These are phyloP conservation scores for Zarea fungicola DNA, from an alignment of 2,329 filamentous ascomycete genomes.

Conservation along the genomic window DNA sequence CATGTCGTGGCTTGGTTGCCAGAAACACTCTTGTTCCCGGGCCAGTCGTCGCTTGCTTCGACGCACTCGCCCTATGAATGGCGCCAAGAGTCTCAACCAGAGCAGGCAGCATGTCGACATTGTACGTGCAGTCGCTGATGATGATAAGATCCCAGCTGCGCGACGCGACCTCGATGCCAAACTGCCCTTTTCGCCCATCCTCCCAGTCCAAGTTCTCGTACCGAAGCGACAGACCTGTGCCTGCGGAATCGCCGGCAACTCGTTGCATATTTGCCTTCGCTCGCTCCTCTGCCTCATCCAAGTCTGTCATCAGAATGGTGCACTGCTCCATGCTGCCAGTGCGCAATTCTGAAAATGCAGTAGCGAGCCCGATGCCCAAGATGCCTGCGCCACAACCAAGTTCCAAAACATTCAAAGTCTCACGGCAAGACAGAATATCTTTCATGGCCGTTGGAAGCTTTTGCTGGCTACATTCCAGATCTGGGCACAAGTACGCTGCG, in stretches of 20 bases:
- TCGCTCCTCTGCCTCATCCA: slow-evolving; percentile 47
- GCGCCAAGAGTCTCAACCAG: slow-evolving; percentile 49
- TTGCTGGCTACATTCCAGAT: slow-evolving; percentile 22
- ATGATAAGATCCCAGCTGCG: slow-evolving; percentile 48
- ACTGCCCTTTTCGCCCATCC: slow-evolving; percentile 39
- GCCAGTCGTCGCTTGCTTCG: slow-evolving; percentile 8
- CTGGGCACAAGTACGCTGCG: slow-evolving; percentile 23
- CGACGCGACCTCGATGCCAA: slow-evolving; percentile 36
- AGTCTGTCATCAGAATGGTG: slow-evolving; percentile 50
- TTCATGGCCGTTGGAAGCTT: slow-evolving; percentile 27
- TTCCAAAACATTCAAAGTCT: slow-evolving; percentile 43
- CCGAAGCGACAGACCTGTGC: slow-evolving; percentile 24
- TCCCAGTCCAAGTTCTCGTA: slow-evolving; percentile 57
- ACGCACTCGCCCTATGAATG: slow-evolving; percentile 36
- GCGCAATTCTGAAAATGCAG: slow-evolving; percentile 25
- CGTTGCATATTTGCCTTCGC: slow-evolving; percentile 42
- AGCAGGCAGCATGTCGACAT: slow-evolving; percentile 49
- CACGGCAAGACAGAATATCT: slow-evolving; percentile 22
- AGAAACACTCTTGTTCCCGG: slow-evolving; percentile 43
- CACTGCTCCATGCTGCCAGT: slow-evolving; percentile 17
- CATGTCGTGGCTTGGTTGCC: slow-evolving; percentile 52
- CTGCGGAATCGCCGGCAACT: slow-evolving; percentile 13
- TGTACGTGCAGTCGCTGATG: slow-evolving; percentile 58
- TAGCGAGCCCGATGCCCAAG: slow-evolving; percentile 45
- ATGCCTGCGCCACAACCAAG: slow-evolving; percentile 54